Conservation (phyloP, 129 eudicot species). For the Helianthus annuus region DNA sequence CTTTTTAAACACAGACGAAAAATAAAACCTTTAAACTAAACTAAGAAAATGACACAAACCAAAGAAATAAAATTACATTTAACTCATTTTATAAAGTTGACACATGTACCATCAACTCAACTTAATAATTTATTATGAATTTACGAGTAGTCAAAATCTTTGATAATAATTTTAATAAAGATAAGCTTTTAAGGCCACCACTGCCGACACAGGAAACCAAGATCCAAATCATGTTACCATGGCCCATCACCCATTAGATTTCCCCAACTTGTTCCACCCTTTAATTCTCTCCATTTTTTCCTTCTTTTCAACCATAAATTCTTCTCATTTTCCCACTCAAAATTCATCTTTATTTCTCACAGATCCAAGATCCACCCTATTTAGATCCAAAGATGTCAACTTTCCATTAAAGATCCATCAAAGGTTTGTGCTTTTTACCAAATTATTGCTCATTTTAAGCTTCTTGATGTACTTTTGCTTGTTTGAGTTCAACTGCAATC, state of each 20-base stretch:
- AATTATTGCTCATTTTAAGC: conserved; percentile 7
- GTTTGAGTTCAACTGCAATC: not conserved
- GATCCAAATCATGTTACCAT: conserved; percentile 21
- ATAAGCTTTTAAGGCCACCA: not conserved
- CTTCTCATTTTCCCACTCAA: conserved; percentile 1
- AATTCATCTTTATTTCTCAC: not conserved
- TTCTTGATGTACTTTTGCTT: not conserved
- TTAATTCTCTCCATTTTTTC: not conserved
- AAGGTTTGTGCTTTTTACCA: conserved; percentile 30
- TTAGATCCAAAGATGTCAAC: conserved; percentile 4
- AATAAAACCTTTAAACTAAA: too few relatives aligned
- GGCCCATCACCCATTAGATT: conserved; percentile 28
- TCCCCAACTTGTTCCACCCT: conserved; percentile 21
- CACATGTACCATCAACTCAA: not conserved
- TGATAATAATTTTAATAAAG: not conserved
- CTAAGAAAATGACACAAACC: too few relatives aligned
- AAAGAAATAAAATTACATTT: too few relatives aligned
- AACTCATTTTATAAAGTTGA: not conserved
- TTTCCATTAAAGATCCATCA: conserved; percentile 31
- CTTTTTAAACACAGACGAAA: too few relatives aligned
- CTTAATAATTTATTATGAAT: not conserved
- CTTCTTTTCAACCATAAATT: not conserved
- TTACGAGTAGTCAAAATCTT: conserved; percentile 3
- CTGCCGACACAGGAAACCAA: conserved; percentile 27
- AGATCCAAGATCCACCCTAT: conserved; percentile 38